Conservation (phyloP, 2,329 filamentous ascomycete species). For the Cordyceps javanica region DNA sequence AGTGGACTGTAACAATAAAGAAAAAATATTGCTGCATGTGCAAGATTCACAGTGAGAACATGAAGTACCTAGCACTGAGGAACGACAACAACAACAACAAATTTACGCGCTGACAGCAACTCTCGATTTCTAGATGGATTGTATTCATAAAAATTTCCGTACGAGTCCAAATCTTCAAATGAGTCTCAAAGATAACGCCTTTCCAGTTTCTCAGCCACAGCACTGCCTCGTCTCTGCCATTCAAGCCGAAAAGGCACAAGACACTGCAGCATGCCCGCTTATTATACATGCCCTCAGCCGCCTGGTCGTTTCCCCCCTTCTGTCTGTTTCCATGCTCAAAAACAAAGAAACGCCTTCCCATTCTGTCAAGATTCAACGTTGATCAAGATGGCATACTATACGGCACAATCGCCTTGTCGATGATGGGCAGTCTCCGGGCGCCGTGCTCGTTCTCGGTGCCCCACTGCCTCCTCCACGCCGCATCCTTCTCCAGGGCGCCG, state of each 20-base stretch:
- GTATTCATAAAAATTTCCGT: background rate
- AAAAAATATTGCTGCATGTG: background rate
- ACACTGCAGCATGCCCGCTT: background rate
- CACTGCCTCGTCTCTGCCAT: background rate
- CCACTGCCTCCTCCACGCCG: slow-evolving; percentile 70
- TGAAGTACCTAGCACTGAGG: background rate
- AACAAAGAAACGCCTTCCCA: background rate
- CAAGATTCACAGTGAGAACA: background rate
- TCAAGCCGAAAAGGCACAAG: background rate
- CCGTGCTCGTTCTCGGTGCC: slow-evolving; percentile 56
- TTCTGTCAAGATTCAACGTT: background rate
- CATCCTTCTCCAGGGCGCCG: slow-evolving; percentile 57
- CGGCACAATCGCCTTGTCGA: slow-evolving; percentile 60
- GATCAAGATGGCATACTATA: slow-evolving; percentile 38
- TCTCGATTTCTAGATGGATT: background rate
- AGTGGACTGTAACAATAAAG: slow-evolving; percentile 11
- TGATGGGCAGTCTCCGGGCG: slow-evolving; percentile 45
- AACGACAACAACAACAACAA: too few species aligned
- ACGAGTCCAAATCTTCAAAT: slow-evolving; percentile 2
- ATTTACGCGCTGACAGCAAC: too few species aligned
- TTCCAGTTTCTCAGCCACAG: slow-evolving; percentile 15
- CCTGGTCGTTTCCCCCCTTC: background rate
- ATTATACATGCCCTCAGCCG: background rate
- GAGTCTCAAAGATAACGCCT: slow-evolving; percentile 9
- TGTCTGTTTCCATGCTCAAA: background rate